These are phyloP conservation scores for Fragilaria radians DNA, from an alignment of 108 stramenopile genomes.

Conservation along the genomic window DNA sequence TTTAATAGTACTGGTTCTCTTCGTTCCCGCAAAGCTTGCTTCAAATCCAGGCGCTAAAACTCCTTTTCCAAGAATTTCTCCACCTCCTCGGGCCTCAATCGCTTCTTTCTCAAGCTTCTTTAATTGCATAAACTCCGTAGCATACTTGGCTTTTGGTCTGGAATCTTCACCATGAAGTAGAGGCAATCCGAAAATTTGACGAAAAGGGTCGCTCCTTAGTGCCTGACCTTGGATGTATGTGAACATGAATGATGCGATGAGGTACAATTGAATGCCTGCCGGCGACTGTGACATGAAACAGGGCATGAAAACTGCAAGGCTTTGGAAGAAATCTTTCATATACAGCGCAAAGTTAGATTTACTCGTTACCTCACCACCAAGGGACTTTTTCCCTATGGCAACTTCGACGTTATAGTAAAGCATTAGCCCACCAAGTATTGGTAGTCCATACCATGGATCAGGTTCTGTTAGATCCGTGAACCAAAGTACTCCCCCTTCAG, in stretches of 20 bases:
- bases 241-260: slow-evolving; percentile 71
- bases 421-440: slow-evolving; percentile 57
- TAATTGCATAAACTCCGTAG: slow-evolving; percentile 63
- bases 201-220: slow-evolving; percentile 53
- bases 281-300: slow-evolving; percentile 77
- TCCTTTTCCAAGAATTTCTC: slow-evolving; percentile 34
- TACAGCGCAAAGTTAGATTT: slow-evolving; percentile 50
- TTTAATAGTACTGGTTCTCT: slow-evolving; percentile 39
- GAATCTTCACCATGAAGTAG: no score
- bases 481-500: slow-evolving; percentile 57
- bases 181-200: slow-evolving; percentile 54
- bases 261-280: slow-evolving; percentile 72
- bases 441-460: slow-evolving; percentile 84
- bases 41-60: slow-evolving; percentile 42
- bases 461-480: slow-evolving; percentile 81
- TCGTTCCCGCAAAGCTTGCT: slow-evolving; percentile 43
- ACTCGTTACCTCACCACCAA: slow-evolving; percentile 56
- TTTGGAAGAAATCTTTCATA: slow-evolving; percentile 78
- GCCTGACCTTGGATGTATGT: slow-evolving; percentile 64
- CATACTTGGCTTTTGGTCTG: slow-evolving; percentile 50
- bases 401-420: slow-evolving; percentile 78
- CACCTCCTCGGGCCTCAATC: slow-evolving; percentile 39
- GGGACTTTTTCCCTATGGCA: slow-evolving; percentile 56
- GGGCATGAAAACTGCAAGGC: slow-evolving; percentile 81
- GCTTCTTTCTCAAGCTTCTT: slow-evolving; percentile 61